Conservation (phyloP, 768 basidiomycete genomes). For the Tricholoma sp. region DNA sequence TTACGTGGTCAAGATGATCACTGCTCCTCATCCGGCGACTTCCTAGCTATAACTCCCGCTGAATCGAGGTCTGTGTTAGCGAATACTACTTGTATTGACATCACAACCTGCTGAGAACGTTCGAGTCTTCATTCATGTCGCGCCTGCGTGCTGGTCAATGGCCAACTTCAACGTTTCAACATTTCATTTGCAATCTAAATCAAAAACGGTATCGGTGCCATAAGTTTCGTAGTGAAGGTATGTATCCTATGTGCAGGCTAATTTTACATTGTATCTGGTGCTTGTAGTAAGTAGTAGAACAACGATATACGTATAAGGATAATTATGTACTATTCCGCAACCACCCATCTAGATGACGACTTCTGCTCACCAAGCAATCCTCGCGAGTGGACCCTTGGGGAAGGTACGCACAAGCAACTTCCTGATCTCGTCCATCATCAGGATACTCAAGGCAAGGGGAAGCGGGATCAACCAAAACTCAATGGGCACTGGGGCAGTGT, state of each 20-base stretch:
- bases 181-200: too few species aligned
- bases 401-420: conserved; percentile 32
- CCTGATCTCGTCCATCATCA: conserved; percentile 38
- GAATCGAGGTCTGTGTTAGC: too few species aligned
- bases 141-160: too few species aligned
- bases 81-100: too few species aligned
- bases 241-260: neutral
- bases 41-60: too few species aligned
- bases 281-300: neutral
- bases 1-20: too few species aligned
- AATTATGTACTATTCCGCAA: neutral
- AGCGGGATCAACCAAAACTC: conserved; percentile 48
- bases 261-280: neutral
- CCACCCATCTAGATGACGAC: neutral
- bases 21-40: too few species aligned
- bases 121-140: too few species aligned
- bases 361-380: neutral
- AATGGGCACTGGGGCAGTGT: conserved; percentile 36
- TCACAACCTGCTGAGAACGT: too few species aligned
- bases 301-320: neutral
- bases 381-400: conserved; percentile 10
- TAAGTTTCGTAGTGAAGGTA: too few species aligned
- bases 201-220: too few species aligned
- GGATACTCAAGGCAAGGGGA: conserved; percentile 34
- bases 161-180: too few species aligned